phyloP scores from a whole-genome alignment of 164 flowering plant genomes.

The Vitis rupestris region DNA sequence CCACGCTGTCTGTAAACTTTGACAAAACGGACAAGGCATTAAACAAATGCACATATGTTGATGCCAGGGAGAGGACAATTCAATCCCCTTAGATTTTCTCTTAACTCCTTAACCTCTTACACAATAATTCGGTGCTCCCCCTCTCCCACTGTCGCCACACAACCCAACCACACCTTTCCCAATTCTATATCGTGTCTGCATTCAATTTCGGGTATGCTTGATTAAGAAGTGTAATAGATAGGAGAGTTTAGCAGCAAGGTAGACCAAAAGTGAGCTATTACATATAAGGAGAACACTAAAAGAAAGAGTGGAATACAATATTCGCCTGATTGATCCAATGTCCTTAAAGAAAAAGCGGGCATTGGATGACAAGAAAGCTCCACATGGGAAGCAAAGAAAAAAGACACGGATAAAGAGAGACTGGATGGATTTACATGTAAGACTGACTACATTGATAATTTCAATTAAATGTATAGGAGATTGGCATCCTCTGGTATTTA shows the following conservation, averaged over 20 bases:
- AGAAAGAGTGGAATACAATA: neutral
- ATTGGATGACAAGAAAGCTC: slow-evolving; percentile 16
- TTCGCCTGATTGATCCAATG: slow-evolving; percentile 4
- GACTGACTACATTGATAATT: too few species aligned
- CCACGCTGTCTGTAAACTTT: too few species aligned
- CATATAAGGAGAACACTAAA: neutral
- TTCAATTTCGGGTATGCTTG: neutral
- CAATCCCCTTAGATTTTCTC: too few species aligned
- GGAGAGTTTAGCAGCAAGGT: too few species aligned
- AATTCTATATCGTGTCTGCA: neutral
- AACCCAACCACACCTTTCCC: too few species aligned
- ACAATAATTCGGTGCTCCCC: too few species aligned
- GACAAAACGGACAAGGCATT: too few species aligned
- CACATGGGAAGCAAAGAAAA: neutral
- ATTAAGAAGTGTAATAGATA: too few species aligned
- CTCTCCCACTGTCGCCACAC: too few species aligned
- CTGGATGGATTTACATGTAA: slow-evolving; percentile 18
- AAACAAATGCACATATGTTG: too few species aligned
- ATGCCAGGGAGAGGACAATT: too few species aligned
- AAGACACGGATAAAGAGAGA: neutral
- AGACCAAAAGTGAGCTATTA: neutral
- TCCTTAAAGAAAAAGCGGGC: slow-evolving; percentile 1
- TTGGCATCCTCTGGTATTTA: neutral
- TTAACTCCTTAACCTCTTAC: too few species aligned
- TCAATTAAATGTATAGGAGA: neutral